Percentiles rank a stretch among this genome's conserved stretches.
Evolutionary conservation across 352 stramenopile genomes (phyloP).

Genomic region (Peronospora belbahrii): DNA sequence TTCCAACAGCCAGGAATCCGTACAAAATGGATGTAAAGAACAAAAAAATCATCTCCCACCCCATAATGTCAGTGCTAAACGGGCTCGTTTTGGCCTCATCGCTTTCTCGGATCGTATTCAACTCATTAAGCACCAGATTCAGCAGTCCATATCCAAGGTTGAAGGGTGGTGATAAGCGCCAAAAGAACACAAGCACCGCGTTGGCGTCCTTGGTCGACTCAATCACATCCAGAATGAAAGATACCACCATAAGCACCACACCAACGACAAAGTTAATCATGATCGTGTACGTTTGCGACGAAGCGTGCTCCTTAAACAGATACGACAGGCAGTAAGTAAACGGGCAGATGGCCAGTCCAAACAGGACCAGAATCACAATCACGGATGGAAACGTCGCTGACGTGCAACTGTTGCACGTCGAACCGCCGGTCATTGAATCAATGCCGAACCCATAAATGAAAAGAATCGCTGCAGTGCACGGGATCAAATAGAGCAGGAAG

Average conservation of each 20-base stretch:
- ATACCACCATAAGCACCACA: constrained; percentile 49
- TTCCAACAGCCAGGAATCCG: constrained; percentile 20
- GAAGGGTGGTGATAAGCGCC: constrained; percentile 58
- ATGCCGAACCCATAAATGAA: constrained; percentile 48
- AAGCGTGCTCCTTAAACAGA: constrained; percentile 55
- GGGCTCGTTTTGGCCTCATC: constrained; percentile 37
- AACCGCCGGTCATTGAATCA: constrained; percentile 35
- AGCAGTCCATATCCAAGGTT: constrained; percentile 44
- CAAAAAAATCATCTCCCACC: constrained; percentile 54
- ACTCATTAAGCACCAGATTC: constrained; percentile 33
- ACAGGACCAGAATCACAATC: constrained; percentile 49
- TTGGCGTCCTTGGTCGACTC: constrained; percentile 41
- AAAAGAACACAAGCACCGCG: constrained; percentile 58
- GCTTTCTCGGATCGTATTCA: constrained; percentile 20
- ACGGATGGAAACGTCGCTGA: constrained; percentile 38
- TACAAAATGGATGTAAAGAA: constrained; percentile 27
- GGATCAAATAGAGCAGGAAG: constrained; percentile 86
- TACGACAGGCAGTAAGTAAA: constrained; percentile 68
- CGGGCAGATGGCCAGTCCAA: constrained; percentile 51
- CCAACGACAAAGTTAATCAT: constrained; percentile 66
- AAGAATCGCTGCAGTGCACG: constrained; percentile 32
- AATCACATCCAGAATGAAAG: constrained; percentile 46
- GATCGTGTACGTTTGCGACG: constrained; percentile 62
- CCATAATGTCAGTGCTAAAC: constrained; percentile 52
- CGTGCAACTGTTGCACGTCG: constrained; percentile 41